phyloP scores from a whole-genome alignment of 208 protist species.

The Vickermania spadyakhi region DNA sequence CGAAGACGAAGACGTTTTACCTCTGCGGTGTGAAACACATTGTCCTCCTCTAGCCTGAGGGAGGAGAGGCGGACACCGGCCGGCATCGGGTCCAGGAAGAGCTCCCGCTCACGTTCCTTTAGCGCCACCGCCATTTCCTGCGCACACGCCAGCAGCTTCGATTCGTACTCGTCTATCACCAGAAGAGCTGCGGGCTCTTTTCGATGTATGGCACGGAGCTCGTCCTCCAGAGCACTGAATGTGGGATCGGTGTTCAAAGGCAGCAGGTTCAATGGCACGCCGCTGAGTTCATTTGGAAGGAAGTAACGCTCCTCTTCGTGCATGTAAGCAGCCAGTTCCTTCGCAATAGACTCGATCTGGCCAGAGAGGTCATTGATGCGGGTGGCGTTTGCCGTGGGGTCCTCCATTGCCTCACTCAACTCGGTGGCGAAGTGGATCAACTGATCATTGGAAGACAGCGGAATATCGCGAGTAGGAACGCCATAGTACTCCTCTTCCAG shows the following conservation, averaged over 20 bases:
- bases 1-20: slow-evolving; percentile 32
- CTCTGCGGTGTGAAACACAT: slow-evolving; percentile 38
- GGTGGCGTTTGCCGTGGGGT: slow-evolving; percentile 29
- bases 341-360: slow-evolving; percentile 7
- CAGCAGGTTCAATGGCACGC: slow-evolving; percentile 23
- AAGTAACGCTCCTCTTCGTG: slow-evolving; percentile 22
- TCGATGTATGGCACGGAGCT: slow-evolving; percentile 16
- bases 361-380: slow-evolving; percentile 18
- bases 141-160: slow-evolving; percentile 24
- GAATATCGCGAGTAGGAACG: slow-evolving; percentile 32
- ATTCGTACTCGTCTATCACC: slow-evolving; percentile 4
- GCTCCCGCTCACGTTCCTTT: slow-evolving; percentile 35
- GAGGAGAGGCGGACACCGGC: slow-evolving; percentile 30
- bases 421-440: slow-evolving; percentile 18
- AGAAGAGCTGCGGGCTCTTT: slow-evolving; percentile 10
- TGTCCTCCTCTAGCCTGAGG: slow-evolving; percentile 46
- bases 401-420: slow-evolving; percentile 14
- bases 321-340: slow-evolving; percentile 15
- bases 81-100: slow-evolving; percentile 44
- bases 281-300: slow-evolving; percentile 27
- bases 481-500: slow-evolving; percentile 31
- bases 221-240: slow-evolving; percentile 35
- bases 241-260: slow-evolving; percentile 32
- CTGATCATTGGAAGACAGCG: slow-evolving; percentile 10
- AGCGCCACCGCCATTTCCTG: slow-evolving; percentile 32